Conservation (phyloP, 768 basidiomycete species). For the Psilocybe tampanensis region DNA sequence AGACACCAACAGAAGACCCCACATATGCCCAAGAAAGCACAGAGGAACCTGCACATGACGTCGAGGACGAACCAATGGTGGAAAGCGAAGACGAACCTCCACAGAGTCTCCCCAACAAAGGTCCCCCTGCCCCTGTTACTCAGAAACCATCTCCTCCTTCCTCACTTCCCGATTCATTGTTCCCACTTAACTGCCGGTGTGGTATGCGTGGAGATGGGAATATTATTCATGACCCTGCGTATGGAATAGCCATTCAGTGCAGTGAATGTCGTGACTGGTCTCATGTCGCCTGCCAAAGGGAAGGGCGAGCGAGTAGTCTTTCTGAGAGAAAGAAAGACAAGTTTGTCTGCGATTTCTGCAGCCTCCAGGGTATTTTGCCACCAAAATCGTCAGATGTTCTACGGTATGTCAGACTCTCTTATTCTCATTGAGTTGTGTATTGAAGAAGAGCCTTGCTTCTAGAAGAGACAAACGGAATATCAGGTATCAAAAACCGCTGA, state of each 20-base stretch:
- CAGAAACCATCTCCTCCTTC: slow-evolving; percentile 1
- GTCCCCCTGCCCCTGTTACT: no score
- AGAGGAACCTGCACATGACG: no score
- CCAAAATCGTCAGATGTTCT: not conserved
- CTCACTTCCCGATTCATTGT: not conserved
- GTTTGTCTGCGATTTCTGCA: slow-evolving; percentile 22
- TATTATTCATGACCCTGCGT: not conserved
- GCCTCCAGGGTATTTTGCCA: not conserved
- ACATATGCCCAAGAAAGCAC: no score
- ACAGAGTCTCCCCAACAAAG: not conserved
- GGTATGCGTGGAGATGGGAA: slow-evolving; percentile 14
- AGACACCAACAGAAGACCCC: no score
- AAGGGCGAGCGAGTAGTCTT: slow-evolving; percentile 21
- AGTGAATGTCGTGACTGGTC: slow-evolving; percentile 22
- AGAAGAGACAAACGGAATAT: no score
- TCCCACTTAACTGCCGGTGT: slow-evolving; percentile 15
- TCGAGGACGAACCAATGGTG: no score
- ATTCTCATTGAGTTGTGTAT: no score
- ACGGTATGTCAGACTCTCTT: no score
- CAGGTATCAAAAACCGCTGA: not conserved
- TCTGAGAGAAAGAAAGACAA: not conserved
- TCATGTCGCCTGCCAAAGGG: slow-evolving; percentile 27
- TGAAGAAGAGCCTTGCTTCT: no score
- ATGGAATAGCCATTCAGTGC: slow-evolving; percentile 25
- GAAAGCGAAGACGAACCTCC: no score